Evolutionary conservation across 2,329 filamentous ascomycete species (phyloP).

Genomic region (Verticillium isaacii): DNA sequence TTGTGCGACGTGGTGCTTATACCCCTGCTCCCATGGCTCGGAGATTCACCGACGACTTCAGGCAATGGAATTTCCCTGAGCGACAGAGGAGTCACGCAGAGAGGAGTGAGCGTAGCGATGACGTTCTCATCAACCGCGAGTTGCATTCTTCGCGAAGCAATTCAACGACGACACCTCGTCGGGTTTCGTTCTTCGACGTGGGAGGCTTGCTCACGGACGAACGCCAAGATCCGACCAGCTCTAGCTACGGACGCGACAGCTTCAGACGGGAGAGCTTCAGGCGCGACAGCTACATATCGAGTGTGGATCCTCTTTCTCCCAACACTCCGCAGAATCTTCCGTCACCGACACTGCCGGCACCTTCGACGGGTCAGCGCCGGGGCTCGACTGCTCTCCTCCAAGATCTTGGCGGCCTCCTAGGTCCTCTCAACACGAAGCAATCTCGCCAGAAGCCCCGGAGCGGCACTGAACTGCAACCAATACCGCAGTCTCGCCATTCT

Average conservation of each 20-base stretch:
- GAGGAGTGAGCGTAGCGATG: conserved; percentile 34
- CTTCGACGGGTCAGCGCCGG: conserved; percentile 39
- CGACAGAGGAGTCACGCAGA: conserved; percentile 30
- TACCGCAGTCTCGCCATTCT: conserved; percentile 35
- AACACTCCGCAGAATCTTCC: conserved; percentile 23
- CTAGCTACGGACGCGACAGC: conserved; percentile 33
- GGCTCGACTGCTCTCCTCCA: conserved; percentile 56
- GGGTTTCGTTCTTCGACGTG: conserved; percentile 80
- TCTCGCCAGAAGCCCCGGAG: conserved; percentile 22
- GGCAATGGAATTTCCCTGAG: conserved; percentile 43
- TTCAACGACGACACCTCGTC: conserved; percentile 42
- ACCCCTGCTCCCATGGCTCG: conserved; percentile 29
- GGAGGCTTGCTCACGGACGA: conserved; percentile 63
- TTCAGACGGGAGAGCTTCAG: conserved; percentile 23
- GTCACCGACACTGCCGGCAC: conserved; percentile 39
- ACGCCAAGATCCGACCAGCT: conserved; percentile 22
- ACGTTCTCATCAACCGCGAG: conserved; percentile 34
- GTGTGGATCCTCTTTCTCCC: conserved; percentile 30
- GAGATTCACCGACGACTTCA: conserved; percentile 29
- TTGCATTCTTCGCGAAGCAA: conserved; percentile 31
- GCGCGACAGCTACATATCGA: conserved; percentile 37
- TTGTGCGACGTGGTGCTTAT: conserved; percentile 20
- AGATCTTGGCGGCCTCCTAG: conserved; percentile 51
- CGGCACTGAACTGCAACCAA: conserved; percentile 41
- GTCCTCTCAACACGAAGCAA: conserved; percentile 30